Evolutionary conservation across 179 eudicot species (phyloP), one percentile per base, ranked within the genome.

Genomic region (Nepenthes alata): DNA sequence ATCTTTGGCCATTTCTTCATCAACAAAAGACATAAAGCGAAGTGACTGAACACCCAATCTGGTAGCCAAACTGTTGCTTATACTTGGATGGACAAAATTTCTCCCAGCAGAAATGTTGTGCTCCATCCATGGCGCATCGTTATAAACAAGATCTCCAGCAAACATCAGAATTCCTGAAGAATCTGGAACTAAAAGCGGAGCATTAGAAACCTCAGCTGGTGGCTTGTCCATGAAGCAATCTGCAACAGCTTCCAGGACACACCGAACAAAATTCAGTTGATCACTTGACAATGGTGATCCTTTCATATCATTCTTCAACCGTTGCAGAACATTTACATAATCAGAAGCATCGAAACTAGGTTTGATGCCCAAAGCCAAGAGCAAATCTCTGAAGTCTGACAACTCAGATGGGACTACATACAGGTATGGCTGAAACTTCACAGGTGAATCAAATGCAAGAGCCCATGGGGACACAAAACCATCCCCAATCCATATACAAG

Each of bases 51-150:
- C 83, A 11, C 97, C 99, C 78, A 94, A 76, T 69, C 78, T 85
- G 57, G 73, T 78, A 38, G 99, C 97, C 78, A 94, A 75, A 51
- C 87, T 95, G 72, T 72, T 77, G 74, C 82, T 80, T 65, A 94
- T 83, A 63, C 82, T 85, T 13, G 95, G 75, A 73, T 94, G 99
- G 54, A 87, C 86, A 78, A 81, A 80, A 10, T 66, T 81, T 78
- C 79, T 87, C 49, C 95, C 96, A 47, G 63, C 59, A 54, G 83
- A 58, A 14, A 78, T 68, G 59, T 60, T 83, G 72, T 72, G 85
- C 53, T 85, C 97, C 91, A 94, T 82, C 99, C 99, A 94, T 62
- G 90, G 91, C 55, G 99, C 97, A 82, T 94, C 99, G 80, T 94
- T 90, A 70, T 85, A 94, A 59, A 94, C 91, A 66, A 94, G 86